Evolutionary conservation across 2,329 filamentous ascomycete species (phyloP), one percentile per base, ranked within the genome.

Genomic region (Hymenoscyphus fructigenus): DNA sequence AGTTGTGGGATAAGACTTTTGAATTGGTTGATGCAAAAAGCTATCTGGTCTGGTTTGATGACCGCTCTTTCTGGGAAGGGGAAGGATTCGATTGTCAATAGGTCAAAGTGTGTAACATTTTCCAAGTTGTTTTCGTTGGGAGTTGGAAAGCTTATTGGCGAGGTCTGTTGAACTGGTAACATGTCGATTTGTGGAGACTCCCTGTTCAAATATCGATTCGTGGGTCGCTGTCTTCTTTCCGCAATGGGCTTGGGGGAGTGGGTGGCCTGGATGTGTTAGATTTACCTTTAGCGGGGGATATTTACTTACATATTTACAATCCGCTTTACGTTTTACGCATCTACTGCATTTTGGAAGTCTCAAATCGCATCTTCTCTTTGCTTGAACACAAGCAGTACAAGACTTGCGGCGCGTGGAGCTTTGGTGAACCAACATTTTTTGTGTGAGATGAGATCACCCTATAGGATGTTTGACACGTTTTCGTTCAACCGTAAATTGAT

Each of bases 341-440:
- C 71, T 66, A 9, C 63, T 59, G 61, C 70, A 73, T 10, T 10
- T 15, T 3, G 71, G 72, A 10, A 70, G 44, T 15, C 62, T 62
- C 38, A 72, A 65, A 59, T 73, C 70, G 38, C 71, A 73, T 65
- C 70, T 67, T 57, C 70, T 44, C 65, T 73, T 73, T 2, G 69
- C 65, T 55, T 69, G 69, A 15, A 72, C 68, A 36, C 71, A 72
- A 7, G 53, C 62, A 2, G 47, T 36, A 60, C 71, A 73, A 10
- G 71, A 61, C 60, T 73, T 73, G 26, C 65, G 53, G 20, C 53
- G 53, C 44, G 53, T 56, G 28, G 53, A 56, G 26, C 28, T 28
- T 17, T 28, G 53, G 12, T 26, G 66, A 57, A 29, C 59, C 67
- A 15, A 61, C 36, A 41, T 61, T 67, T 26, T 29, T 20, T 4